Percentiles rank a stretch among this genome's conserved stretches.
Evolutionary conservation across 768 basidiomycete genomes (phyloP).

Genomic region (Stropharia rugosoannulata): DNA sequence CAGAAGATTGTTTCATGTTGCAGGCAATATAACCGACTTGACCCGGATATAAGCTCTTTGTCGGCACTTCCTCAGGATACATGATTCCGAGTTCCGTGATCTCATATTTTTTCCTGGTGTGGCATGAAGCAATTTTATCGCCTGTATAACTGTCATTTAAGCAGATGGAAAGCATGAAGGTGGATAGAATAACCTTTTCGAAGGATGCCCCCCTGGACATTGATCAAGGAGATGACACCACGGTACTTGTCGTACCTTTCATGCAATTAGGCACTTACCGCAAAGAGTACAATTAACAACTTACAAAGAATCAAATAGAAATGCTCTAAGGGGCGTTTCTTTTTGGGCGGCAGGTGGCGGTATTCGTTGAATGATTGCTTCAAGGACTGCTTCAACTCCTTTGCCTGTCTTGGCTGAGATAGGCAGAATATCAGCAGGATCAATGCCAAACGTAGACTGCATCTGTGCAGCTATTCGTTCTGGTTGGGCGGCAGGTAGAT

Average conservation of each 20-base stretch:
- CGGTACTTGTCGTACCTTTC: constrained; percentile 90
- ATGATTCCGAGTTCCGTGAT: constrained; percentile 86
- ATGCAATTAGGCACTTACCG: constrained; percentile 10
- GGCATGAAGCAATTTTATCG: constrained; percentile 84
- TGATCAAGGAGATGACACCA: constrained; percentile 92
- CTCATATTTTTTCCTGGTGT: constrained; percentile 87
- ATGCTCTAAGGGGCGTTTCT: constrained; percentile 67
- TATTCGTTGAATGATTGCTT: constrained; percentile 79
- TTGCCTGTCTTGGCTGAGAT: constrained; percentile 94
- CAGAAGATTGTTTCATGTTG: constrained; percentile 96
- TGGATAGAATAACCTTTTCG: constrained; percentile 62
- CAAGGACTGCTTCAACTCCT: constrained; percentile 76
- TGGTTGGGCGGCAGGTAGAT: constrained; percentile 87
- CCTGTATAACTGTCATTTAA: constrained; percentile 42
- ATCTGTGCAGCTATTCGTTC: constrained; percentile 81
- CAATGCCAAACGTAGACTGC: constrained; percentile 77
- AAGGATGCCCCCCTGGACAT: constrained; percentile 75
- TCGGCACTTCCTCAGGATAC: constrained; percentile 86
- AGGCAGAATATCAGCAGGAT: constrained; percentile 68
- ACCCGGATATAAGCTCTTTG: constrained; percentile 63
- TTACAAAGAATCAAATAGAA: constrained; percentile 92
- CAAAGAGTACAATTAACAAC: constrained; percentile 16
- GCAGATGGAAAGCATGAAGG: constrained; percentile 1
- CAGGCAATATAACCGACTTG: constrained; percentile 91
- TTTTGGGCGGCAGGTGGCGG: constrained; percentile 69